Base-by-base conservation (phyloP, 345 rosid species). In the Euphorbia peplus region DNA sequence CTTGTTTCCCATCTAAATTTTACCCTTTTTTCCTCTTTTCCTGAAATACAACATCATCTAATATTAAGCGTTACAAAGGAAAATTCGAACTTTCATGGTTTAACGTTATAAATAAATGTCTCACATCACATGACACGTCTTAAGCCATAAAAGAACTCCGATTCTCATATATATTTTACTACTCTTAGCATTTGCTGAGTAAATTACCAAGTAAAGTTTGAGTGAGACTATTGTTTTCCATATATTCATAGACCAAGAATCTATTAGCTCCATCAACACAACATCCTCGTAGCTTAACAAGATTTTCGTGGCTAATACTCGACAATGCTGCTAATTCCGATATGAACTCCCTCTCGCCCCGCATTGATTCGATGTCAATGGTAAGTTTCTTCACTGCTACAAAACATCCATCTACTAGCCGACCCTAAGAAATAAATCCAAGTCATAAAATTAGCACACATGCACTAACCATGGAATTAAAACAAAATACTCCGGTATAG, bases 301-400 rank as follows among this genome's bases (percentile, higher is more conserved):
- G 86, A 65, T 87, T 84, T 63, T 81, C 79, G 68, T 87, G 91
- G 57, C 66, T 80, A 72, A 81, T 70, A 35, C 73, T 66, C 48
- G 86, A 76, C n/a, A 87, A 76, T 12, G 87, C 78, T 5, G 78
- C 67, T 52, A 87, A 42, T 66, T 87, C 91, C 15, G 91, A 81
- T 6, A 83, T 70, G 76, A 87, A 87, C 59, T 87, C 87, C 66
- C 84, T 82, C 76, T 84, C 88, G 18, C 87, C 89, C 28, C 82
- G 80, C 82, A 83, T 87, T 0, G 91, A 87, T 74, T 81, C 85
- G 2, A 69, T 66, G 50, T 83, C 87, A 4, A 83, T 69, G 0
- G 85, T 74, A 48, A 87, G 87, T 67, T 81, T 80, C 70, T 87
- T 87, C 18, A 87, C 74, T 12, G 84, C 89, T 41, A 82, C 87